Conservation (phyloP, 805 yeast species). For the Candida coquimbonensis region DNA sequence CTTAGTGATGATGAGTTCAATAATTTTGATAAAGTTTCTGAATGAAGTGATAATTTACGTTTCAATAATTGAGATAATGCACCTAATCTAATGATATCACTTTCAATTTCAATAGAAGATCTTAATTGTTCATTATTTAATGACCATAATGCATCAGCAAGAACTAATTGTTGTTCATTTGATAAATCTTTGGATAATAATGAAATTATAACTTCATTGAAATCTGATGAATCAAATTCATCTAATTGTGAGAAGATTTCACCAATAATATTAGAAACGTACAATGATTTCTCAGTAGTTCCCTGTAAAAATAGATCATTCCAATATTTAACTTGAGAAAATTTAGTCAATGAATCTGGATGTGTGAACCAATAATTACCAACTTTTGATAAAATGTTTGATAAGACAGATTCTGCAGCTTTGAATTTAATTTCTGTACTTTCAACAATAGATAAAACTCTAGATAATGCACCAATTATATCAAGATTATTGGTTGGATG, state of each 20-base stretch:
- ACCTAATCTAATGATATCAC: conserved; percentile 6
- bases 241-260: conserved; percentile 31
- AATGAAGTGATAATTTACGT: conserved; percentile 12
- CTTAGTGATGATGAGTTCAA: not conserved
- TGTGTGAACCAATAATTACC: conserved; percentile 33
- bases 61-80: conserved; percentile 10
- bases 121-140: conserved; percentile 13
- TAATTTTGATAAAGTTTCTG: conserved; percentile 3
- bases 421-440: conserved; percentile 20
- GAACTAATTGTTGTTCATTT: conserved; percentile 16
- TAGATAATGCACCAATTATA: conserved; percentile 36
- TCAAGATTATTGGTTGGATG: conserved; percentile 42
- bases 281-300: conserved; percentile 20
- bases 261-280: conserved; percentile 27
- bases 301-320: conserved; percentile 12
- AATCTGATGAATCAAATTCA: conserved; percentile 10
- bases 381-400: conserved; percentile 35
- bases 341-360: conserved; percentile 9
- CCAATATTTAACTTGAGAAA: conserved; percentile 26
- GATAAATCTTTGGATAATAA: conserved; percentile 1
- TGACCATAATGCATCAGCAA: conserved; percentile 25
- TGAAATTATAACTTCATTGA: conserved; percentile 7
- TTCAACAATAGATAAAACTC: conserved; percentile 28
- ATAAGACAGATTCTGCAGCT: conserved; percentile 22
- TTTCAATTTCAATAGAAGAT: not conserved